Evolutionary conservation across 331 rosid species (phyloP).

Genomic region (Ulmus americana): DNA sequence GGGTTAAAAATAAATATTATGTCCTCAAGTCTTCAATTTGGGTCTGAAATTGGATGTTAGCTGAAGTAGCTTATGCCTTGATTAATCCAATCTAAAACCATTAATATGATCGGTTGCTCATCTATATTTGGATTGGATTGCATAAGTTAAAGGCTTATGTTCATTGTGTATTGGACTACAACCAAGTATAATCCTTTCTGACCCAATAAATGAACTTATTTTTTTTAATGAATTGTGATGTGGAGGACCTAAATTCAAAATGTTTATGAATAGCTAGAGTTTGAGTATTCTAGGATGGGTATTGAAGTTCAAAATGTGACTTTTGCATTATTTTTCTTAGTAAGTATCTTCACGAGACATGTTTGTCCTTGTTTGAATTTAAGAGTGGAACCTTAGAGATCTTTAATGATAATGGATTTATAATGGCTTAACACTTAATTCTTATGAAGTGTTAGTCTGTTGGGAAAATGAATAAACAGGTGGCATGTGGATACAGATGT

Average conservation of each 20-base stretch:
- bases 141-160: no score
- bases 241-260: not conserved
- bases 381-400: not conserved
- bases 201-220: not conserved
- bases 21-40: no score
- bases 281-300: not conserved
- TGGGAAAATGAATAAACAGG: not conserved
- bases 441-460: not conserved
- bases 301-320: not conserved
- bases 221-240: not conserved
- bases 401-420: not conserved
- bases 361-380: not conserved
- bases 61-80: no score
- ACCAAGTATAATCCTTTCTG: no score
- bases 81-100: no score
- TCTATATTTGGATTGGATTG: no score
- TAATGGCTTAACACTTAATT: not conserved
- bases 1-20: no score
- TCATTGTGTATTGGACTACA: no score
- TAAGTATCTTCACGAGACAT: not conserved
- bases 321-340: not conserved
- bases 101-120: no score
- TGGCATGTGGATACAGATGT: not conserved
- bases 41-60: no score
- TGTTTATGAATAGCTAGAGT: not conserved